These are phyloP conservation scores for Schwanniomyces vanrijiae DNA, from an alignment of 805 yeast genomes.

Conservation along the genomic window DNA sequence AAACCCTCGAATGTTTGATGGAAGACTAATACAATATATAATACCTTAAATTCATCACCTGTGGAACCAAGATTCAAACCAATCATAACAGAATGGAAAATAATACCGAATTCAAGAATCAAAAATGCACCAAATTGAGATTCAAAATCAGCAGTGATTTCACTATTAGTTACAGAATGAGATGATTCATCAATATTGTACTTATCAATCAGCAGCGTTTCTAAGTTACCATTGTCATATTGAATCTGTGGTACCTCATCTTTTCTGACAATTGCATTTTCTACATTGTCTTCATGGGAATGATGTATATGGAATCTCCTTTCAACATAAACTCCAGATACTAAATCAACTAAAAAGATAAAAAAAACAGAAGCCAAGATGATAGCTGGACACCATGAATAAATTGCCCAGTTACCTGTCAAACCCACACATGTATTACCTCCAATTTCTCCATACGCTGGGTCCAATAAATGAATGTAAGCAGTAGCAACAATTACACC, in stretches of 20 bases:
- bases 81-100: conserved; percentile 34
- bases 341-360: conserved; percentile 49
- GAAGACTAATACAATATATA: conserved; percentile 29
- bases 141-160: not conserved
- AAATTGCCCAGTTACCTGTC: conserved; percentile 47
- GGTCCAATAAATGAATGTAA: conserved; percentile 34
- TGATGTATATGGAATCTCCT: conserved; percentile 25
- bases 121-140: conserved; percentile 25
- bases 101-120: conserved; percentile 30
- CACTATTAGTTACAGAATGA: not conserved
- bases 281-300: conserved; percentile 19
- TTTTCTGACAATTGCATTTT: conserved; percentile 11
- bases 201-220: not conserved
- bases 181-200: not conserved
- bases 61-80: conserved; percentile 33
- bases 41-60: conserved; percentile 26
- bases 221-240: not conserved
- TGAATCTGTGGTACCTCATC: not conserved
- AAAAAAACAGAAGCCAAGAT: conserved; percentile 46
- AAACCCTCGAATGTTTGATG: conserved; percentile 36
- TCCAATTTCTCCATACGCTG: conserved; percentile 15
- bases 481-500: conserved; percentile 40
- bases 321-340: conserved; percentile 44
- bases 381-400: conserved; percentile 60
- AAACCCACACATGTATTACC: conserved; percentile 35